These are phyloP conservation scores for Mortierella sp. DNA, from an alignment of 371 early-diverging fungal species.

Conservation along the genomic window DNA sequence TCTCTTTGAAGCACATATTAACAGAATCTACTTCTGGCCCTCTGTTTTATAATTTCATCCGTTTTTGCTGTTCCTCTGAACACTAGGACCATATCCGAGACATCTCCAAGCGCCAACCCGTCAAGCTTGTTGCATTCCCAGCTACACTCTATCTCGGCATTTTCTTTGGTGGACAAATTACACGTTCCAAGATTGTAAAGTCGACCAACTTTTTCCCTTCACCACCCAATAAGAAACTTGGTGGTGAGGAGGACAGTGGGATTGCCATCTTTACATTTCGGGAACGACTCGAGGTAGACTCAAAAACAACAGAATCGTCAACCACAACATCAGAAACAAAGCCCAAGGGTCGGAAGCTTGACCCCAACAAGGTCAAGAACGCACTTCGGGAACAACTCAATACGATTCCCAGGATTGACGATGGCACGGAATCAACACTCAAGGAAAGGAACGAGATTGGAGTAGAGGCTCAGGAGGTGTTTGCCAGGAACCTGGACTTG, in stretches of 20 bases:
- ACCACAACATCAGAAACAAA: no score
- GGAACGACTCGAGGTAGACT: neutral
- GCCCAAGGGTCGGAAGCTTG: conserved; percentile 14
- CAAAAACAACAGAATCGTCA: neutral
- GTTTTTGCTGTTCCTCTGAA: no score
- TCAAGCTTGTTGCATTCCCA: conserved; percentile 40
- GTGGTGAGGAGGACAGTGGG: conserved; percentile 36
- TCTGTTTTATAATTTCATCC: no score
- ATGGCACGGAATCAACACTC: conserved; percentile 7
- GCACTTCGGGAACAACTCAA: conserved; percentile 29
- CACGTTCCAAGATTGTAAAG: conserved; percentile 33
- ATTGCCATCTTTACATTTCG: conserved; percentile 49
- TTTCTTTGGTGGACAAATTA: conserved; percentile 43
- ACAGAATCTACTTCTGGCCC: no score
- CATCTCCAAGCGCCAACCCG: conserved; percentile 33
- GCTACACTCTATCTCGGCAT: conserved; percentile 42
- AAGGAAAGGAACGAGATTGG: conserved; percentile 17
- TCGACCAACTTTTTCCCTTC: conserved; percentile 42
- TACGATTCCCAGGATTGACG: conserved; percentile 18
- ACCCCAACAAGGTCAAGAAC: conserved; percentile 33
- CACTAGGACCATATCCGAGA: conserved; percentile 40
- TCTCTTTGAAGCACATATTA: neutral
- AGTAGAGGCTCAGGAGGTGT: conserved; percentile 40
- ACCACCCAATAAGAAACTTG: conserved; percentile 35
- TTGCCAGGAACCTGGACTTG: conserved; percentile 39